Percentiles rank a stretch among this genome's conserved stretches.
phyloP scores from a whole-genome alignment of 768 basidiomycete genomes.

The Austroboletus festivus region DNA sequence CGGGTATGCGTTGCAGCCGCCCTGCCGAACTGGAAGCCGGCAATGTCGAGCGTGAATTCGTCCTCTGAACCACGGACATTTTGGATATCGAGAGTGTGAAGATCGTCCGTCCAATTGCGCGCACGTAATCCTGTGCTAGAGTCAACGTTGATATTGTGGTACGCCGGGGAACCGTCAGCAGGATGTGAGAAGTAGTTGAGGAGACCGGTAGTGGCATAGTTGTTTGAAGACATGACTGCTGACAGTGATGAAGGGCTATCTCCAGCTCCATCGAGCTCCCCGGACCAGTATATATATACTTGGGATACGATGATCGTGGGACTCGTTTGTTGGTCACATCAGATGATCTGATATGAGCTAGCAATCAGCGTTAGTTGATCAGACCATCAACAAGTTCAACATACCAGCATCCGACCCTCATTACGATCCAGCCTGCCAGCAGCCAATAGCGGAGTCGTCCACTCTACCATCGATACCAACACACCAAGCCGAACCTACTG shows the following conservation, averaged over 20 bases:
- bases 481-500: no score
- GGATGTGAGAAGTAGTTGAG: slow-evolving; percentile 20
- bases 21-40: slow-evolving; percentile 36
- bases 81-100: slow-evolving; percentile 21
- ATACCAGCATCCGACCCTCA: no score
- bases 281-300: slow-evolving; percentile 25
- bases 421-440: no score
- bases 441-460: no score
- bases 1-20: slow-evolving; percentile 22
- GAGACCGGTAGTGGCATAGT: slow-evolving; percentile 13
- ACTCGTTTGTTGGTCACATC: no score
- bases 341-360: no score
- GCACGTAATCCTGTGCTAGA: slow-evolving; percentile 4
- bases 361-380: no score
- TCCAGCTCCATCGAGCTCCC: neutral
- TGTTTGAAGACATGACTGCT: slow-evolving; percentile 12
- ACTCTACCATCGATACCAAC: no score
- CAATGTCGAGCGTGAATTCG: slow-evolving; percentile 29
- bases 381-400: no score
- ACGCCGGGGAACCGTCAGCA: slow-evolving; percentile 18
- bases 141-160: slow-evolving; percentile 16
- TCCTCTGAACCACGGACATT: slow-evolving; percentile 35
- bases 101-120: slow-evolving; percentile 24
- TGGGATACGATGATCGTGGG: neutral
- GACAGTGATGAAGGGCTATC: neutral